Conservation (phyloP, 345 rosid genomes). For the Salix suchowensis region DNA sequence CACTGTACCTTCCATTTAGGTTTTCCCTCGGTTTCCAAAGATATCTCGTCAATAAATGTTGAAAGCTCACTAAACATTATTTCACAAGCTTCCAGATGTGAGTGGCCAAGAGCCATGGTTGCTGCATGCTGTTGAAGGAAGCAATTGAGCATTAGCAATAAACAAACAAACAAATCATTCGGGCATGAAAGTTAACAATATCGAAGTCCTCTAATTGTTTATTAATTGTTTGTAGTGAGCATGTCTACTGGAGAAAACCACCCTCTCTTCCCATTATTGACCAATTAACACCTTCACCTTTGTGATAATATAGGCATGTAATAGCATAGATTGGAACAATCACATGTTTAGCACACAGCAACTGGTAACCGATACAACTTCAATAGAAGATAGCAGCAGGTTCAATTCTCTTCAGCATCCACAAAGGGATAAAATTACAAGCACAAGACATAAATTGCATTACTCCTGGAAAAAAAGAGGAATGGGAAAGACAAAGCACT, state of each 20-base stretch:
- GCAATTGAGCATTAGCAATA: conserved; percentile 4
- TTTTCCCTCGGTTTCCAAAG: conserved; percentile 87
- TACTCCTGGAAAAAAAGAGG: neutral
- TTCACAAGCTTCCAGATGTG: conserved; percentile 97
- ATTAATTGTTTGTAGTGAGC: too few relatives aligned
- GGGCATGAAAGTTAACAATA: neutral
- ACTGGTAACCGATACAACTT: neutral
- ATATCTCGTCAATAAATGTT: conserved; percentile 86
- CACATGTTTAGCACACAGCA: neutral
- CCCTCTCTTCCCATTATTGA: neutral
- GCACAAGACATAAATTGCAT: neutral
- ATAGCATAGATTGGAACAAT: neutral
- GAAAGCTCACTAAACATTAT: conserved; percentile 86
- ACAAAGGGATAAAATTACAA: neutral
- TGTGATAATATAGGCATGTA: neutral
- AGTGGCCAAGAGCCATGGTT: conserved; percentile 95
- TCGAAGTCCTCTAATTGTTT: neutral
- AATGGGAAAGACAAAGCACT: neutral
- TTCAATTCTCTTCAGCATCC: neutral
- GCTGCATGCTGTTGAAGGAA: conserved; percentile 66
- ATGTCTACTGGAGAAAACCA: too few relatives aligned
- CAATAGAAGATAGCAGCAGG: neutral
- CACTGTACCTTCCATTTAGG: conserved; percentile 89
- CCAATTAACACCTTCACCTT: neutral
- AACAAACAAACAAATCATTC: neutral